Percentiles rank a stretch among this genome's conserved stretches.
Conservation (phyloP, 768 basidiomycete genomes). For the Boletus huronensis region DNA sequence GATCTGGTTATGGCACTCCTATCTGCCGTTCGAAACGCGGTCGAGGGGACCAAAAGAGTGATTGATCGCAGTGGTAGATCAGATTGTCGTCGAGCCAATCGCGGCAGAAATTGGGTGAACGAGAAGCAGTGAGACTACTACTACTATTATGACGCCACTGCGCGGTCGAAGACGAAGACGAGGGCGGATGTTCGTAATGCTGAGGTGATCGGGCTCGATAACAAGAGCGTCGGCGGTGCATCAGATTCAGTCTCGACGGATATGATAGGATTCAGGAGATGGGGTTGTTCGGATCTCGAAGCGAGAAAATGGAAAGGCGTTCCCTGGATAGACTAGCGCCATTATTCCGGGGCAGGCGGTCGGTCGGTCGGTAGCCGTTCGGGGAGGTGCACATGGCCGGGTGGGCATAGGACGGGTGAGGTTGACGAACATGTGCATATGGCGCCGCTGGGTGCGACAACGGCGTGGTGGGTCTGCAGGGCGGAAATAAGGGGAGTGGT, state of each 20-base stretch:
- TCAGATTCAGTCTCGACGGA: constrained; percentile 8
- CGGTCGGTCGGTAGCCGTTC: constrained; percentile 7
- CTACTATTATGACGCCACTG: constrained; percentile 8
- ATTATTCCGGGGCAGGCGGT: constrained; percentile 3
- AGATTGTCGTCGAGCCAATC: constrained; percentile 19
- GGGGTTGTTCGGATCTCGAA: constrained; percentile 10
- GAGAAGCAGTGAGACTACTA: constrained; percentile 4
- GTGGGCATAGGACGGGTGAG: constrained; percentile 16
- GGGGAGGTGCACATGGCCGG: background rate
- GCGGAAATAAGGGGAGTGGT: constrained; percentile 16
- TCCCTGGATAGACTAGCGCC: constrained; percentile 11
- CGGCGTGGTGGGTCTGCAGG: constrained; percentile 4
- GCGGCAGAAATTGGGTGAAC: background rate
- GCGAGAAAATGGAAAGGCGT: background rate
- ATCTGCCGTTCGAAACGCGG: constrained; percentile 5
- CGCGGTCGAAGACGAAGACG: no score
- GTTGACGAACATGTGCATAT: constrained; percentile 19
- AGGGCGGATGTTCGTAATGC: background rate
- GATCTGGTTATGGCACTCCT: constrained; percentile 13
- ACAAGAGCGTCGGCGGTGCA: background rate
- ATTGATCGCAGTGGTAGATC: constrained; percentile 20
- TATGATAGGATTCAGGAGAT: constrained; percentile 1
- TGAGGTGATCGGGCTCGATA: constrained; percentile 2
- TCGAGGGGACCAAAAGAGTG: constrained; percentile 1
- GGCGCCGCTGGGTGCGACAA: constrained; percentile 10